Evolutionary conservation across 2,329 filamentous ascomycete species (phyloP), one percentile per base, ranked within the genome.

Genomic region (Xylariales sp.): DNA sequence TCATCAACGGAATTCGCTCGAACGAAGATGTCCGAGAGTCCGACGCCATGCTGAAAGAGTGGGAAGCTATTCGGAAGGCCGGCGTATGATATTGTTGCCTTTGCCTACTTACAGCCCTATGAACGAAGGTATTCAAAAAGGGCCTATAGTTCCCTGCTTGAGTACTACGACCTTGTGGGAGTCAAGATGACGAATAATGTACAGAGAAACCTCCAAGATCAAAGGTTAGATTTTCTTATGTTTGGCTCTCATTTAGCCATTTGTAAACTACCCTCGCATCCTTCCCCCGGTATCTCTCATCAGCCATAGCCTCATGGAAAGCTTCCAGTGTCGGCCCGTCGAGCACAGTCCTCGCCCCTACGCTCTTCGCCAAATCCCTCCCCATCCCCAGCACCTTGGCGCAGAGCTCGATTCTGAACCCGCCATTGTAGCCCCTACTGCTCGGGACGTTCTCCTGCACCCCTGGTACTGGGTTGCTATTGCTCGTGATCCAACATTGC

Each of bases 191-290:
- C 18, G 18, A 28, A 55, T 43, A 43, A 43, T 30, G 0, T 3
- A n/a, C 5, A 16, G 5, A 39, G 12, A 16, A 5, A 3, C 5
- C 23, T 14, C 2, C 18, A 16, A 8, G 18, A 5, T 7, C 14
- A 16, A 43, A 39, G 10, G 16, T 30, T 14, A n/a, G 3, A 12
- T n/a, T n/a, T 39, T 41, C 61, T 64, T 55, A 30, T 28, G n/a
- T 59, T n/a, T 23, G 23, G 30, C 66, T 68, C 36, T 76, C 76
- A 56, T 76, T 77, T 49, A 78, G 16, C 75, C 75, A 78, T 62
- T 76, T 77, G 57, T 77, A 78, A 49, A 78, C 76, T 6, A 77
- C 76, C 54, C 76, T 75, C 6, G 76, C 75, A 70, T 78, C 75
- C 69, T 76, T 77, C 0, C 76, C 76, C 18, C 60, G 23, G 53